Conservation (phyloP, 305 asterid species). For the Striga hermonthica region DNA sequence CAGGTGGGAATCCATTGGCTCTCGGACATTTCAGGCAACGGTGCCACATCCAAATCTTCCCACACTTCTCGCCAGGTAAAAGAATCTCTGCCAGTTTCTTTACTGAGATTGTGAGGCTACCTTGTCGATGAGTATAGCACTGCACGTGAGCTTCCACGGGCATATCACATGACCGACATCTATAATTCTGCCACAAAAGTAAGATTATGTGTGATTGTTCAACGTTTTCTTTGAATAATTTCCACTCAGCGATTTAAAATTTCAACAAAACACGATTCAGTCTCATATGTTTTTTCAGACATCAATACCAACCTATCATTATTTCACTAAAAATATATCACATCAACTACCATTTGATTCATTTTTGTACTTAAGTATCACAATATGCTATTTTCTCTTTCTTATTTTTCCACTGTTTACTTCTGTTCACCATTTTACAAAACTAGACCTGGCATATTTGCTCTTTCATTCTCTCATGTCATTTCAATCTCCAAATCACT, state of each 20-base stretch:
- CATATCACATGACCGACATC: conserved; percentile 91
- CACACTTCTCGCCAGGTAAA: conserved; percentile 79
- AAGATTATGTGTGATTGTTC: conserved; percentile 3
- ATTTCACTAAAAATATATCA: not conserved
- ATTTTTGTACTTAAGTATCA: not conserved
- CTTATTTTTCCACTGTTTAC: not conserved
- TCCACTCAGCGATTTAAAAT: not conserved
- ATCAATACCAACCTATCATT: not conserved
- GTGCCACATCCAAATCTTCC: conserved; percentile 99
- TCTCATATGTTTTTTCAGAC: not conserved
- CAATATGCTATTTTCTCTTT: not conserved
- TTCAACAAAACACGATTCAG: not conserved
- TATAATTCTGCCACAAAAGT: conserved; percentile 58
- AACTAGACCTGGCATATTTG: too few relatives aligned
- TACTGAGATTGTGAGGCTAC: conserved; percentile 89
- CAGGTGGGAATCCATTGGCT: conserved; percentile 81
- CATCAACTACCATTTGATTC: not conserved
- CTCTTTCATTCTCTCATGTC: not conserved
- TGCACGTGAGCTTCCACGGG: conserved; percentile 93
- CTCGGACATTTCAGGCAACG: conserved; percentile 95
- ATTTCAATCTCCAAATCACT: not conserved
- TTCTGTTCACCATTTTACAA: too few relatives aligned
- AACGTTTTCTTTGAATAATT: not conserved
- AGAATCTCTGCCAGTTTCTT: conserved; percentile 72
- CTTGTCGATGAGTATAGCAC: conserved; percentile 94